Conservation (phyloP, 2,329 filamentous ascomycete species). For the Ophiocordyceps camponoti-saundersi region DNA sequence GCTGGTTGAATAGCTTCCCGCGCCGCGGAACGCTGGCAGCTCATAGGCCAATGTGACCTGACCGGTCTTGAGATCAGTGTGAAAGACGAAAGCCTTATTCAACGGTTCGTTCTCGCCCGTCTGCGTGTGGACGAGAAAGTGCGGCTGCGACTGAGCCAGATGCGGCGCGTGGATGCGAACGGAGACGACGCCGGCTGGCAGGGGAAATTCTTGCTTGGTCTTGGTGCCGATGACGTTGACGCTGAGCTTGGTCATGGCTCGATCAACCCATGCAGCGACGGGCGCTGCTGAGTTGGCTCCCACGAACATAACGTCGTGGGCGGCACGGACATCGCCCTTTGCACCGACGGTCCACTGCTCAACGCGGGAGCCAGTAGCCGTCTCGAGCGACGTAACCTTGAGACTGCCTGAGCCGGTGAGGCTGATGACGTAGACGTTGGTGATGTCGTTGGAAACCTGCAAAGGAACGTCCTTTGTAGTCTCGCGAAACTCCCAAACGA, state of each 20-base stretch:
- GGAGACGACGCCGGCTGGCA: slow-evolving; percentile 26
- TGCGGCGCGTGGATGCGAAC: slow-evolving; percentile 61
- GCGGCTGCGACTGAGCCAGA: slow-evolving; percentile 51
- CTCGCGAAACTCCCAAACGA: slow-evolving; percentile 66
- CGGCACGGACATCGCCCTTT: slow-evolving; percentile 52
- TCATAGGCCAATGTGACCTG: slow-evolving; percentile 64
- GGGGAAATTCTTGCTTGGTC: slow-evolving; percentile 34
- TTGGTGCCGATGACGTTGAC: slow-evolving; percentile 54
- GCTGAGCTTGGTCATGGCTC: slow-evolving; percentile 41
- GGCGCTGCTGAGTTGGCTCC: slow-evolving; percentile 61
- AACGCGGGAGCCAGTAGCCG: slow-evolving; percentile 51
- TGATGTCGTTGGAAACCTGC: slow-evolving; percentile 53
- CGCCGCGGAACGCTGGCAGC: slow-evolving; percentile 52
- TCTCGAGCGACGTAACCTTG: slow-evolving; percentile 59
- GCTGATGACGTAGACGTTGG: slow-evolving; percentile 61
- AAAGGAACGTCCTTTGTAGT: slow-evolving; percentile 53
- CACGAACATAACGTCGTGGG: slow-evolving; percentile 53
- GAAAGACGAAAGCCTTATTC: slow-evolving; percentile 75
- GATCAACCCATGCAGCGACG: slow-evolving; percentile 60
- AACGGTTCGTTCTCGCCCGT: slow-evolving; percentile 33
- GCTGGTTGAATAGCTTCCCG: slow-evolving; percentile 64
- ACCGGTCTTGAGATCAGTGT: slow-evolving; percentile 55
- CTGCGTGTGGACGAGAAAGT: slow-evolving; percentile 73
- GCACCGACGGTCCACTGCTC: slow-evolving; percentile 57
- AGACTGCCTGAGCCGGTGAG: slow-evolving; percentile 57